Percentiles rank a stretch among this genome's conserved stretches.
Conservation (phyloP, 1,284 basidiomycete genomes). For the Schizophyllum commune region DNA sequence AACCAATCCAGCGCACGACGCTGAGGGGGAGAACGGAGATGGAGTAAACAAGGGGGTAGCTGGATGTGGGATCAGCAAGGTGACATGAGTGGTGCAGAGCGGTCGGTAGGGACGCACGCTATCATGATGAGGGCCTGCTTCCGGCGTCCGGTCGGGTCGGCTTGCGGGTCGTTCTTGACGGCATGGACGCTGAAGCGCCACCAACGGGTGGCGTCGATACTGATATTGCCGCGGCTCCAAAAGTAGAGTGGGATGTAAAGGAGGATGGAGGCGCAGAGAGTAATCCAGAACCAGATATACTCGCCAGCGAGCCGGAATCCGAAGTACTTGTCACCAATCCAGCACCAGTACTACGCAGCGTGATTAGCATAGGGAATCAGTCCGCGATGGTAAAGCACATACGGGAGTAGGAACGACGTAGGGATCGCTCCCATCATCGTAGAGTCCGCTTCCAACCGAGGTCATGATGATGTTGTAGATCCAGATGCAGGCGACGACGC, state of each 20-base stretch:
- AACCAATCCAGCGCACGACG: slow-evolving; percentile 20
- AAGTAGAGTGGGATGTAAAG: slow-evolving; percentile 32
- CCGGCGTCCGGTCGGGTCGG: slow-evolving; percentile 11
- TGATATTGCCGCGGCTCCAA: slow-evolving; percentile 30
- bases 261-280: slow-evolving; percentile 25
- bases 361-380: background rate
- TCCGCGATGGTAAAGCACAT: slow-evolving; percentile 10
- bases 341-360: slow-evolving; percentile 32
- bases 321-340: slow-evolving; percentile 28
- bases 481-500: slow-evolving; percentile 26
- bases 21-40: slow-evolving; percentile 20
- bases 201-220: slow-evolving; percentile 23
- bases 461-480: slow-evolving; percentile 27
- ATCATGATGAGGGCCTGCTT: slow-evolving; percentile 24
- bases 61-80: slow-evolving; percentile 4
- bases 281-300: slow-evolving; percentile 38
- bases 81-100: background rate
- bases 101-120: slow-evolving; percentile 15
- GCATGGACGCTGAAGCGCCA: slow-evolving; percentile 25
- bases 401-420: slow-evolving; percentile 30
- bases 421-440: slow-evolving; percentile 13
- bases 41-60: slow-evolving; percentile 24
- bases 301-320: slow-evolving; percentile 28
- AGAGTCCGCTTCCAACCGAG: slow-evolving; percentile 20
- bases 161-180: slow-evolving; percentile 2